Percentiles rank a stretch among this genome's conserved stretches.
Evolutionary conservation across 257 asterid species (phyloP).

Genomic region (Forsythia suspensa): DNA sequence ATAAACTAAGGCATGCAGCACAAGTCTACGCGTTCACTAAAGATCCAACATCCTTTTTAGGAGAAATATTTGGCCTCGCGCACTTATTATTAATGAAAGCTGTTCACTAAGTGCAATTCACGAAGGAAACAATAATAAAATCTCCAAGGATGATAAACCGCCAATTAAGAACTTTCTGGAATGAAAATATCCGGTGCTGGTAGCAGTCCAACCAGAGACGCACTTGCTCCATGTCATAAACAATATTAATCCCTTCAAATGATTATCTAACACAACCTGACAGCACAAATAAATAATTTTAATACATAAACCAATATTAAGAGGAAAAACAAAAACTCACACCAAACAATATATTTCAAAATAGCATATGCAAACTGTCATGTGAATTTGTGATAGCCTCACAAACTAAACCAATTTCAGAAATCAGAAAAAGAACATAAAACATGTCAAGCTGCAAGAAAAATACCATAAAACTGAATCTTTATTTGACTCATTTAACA

Average conservation of each 20-base stretch:
- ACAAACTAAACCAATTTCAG: not conserved
- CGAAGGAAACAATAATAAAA: constrained; percentile 81
- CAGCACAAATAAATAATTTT: not conserved
- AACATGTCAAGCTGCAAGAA: not conserved
- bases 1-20: constrained; percentile 33
- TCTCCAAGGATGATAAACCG: constrained; percentile 68
- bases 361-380: too few species aligned
- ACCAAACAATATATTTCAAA: not conserved
- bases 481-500: too few species aligned
- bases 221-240: constrained; percentile 89
- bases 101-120: constrained; percentile 82
- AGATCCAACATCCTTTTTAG: constrained; percentile 55
- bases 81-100: constrained; percentile 45
- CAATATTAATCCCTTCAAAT: constrained; percentile 43
- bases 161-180: constrained; percentile 92
- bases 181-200: constrained; percentile 61
- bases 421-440: not conserved
- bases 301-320: not conserved
- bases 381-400: not conserved
- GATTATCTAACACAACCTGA: constrained; percentile 55
- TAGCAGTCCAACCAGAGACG: constrained; percentile 72
- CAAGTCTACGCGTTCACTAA: constrained; percentile 51
- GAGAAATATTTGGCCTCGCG: constrained; percentile 48
- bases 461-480: too few species aligned
- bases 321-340: not conserved